A percentile compares a stretch with the other conserved stretches of the same genome.
Conservation (phyloP, 2,329 filamentous ascomycete species). For the Aspergillus bombycis region DNA sequence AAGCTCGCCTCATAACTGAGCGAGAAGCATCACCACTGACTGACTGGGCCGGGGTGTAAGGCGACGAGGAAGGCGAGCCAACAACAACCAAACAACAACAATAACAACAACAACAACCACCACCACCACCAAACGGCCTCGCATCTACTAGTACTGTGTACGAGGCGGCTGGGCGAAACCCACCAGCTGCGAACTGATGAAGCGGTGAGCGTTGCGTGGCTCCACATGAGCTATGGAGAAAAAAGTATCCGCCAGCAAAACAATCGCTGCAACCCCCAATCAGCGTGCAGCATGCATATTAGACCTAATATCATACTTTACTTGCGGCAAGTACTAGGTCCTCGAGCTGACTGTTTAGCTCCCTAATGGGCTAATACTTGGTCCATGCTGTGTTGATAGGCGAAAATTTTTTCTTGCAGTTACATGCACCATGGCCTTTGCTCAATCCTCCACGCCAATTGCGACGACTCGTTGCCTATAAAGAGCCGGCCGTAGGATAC, state of each 20-base stretch:
- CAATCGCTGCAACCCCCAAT: conserved; percentile 4
- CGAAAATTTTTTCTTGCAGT: conserved; percentile 2
- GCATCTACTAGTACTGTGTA: background rate
- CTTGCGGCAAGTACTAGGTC: background rate
- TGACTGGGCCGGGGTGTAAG: background rate
- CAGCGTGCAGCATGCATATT: conserved; percentile 5
- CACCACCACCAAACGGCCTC: background rate
- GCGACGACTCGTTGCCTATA: background rate
- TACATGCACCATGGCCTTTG: conserved; percentile 6
- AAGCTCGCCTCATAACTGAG: background rate
- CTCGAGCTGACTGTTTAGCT: conserved; percentile 4
- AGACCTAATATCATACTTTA: conserved; percentile 6
- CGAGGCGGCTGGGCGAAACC: conserved; percentile 5
- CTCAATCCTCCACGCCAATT: conserved; percentile 1
- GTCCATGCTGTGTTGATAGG: conserved; percentile 7
- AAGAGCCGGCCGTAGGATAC: background rate
- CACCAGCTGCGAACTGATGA: conserved; percentile 5
- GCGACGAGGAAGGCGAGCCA: background rate
- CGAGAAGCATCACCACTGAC: background rate
- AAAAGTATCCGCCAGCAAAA: conserved; percentile 10
- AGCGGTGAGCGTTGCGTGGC: conserved; percentile 9
- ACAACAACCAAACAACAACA: background rate
- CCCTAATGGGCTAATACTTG: conserved; percentile 2
- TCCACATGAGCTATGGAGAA: conserved; percentile 10
- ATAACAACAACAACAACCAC: too few relatives aligned